Base-by-base conservation (phyloP, 2,329 filamentous ascomycete genomes). In the Plenodomus tracheiphilus region DNA sequence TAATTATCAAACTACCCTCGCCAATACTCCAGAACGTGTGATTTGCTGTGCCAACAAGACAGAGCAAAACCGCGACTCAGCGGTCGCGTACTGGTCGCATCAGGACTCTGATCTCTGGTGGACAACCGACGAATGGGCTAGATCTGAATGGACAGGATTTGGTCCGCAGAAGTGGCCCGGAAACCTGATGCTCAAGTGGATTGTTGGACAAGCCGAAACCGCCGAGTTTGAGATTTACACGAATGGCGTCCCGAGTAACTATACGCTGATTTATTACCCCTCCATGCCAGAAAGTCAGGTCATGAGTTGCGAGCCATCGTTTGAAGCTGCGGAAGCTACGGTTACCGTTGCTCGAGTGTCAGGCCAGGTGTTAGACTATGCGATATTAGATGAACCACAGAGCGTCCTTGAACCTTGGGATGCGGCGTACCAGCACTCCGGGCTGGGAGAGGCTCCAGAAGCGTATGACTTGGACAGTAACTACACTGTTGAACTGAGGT, bases 271-370 rank as follows among this genome's bases (percentile, higher is more conserved):
- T 47, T 41, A 38, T 35, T 56, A 43, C 15, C 39, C 20, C 16
- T 50, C 41, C 11, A 41, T 46, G 1, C 59, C 59, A 18, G 38
- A 34, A 2, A 44, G 57, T 15, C 43, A 50, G 22, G 35, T 47
- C 6, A 17, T 56, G 10, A 51, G 48, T 39, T 61, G 58, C 22
- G 45, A 43, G 39, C 58, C 58, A 4, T 32, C 54, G 32, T 54
- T 54, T 28, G 58, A 57, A 32, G 46, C 25, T 8, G 39, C 46
- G 1, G 41, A 42, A 25, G 55, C 58, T 4, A 39, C 46, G 1
- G 32, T 63, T 13, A 53, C 39, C 1, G 42, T 61, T 1, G 43
- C 50, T 13, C 41, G 47, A 9, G 30, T 39, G 9, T 42, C 41
- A 6, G 47, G 54, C 4, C 19, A 42, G 13, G 46, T 61, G 2